Conservation (phyloP, 208 protist genomes). For the Trypanosoma lewisi region DNA sequence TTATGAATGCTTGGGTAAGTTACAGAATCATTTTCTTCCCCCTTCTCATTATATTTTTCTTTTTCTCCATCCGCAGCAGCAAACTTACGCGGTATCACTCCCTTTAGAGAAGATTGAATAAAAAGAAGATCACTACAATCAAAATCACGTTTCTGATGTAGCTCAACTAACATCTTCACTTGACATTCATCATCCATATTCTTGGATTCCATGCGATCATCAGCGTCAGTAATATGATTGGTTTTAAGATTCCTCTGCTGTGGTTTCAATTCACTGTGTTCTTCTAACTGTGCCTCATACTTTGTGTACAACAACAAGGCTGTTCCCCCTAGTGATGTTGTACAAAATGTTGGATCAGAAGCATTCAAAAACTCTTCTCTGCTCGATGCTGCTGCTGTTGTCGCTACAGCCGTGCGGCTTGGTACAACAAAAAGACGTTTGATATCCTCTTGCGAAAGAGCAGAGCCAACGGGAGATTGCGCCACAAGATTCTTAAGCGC, state of each 20-base stretch:
- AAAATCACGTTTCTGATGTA: conserved; percentile 29
- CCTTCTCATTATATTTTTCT: neutral
- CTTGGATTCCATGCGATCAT: neutral
- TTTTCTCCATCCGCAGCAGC: neutral
- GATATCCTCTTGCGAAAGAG: conserved; percentile 48
- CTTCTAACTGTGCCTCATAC: conserved; percentile 17
- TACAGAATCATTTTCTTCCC: neutral
- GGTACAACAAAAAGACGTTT: conserved; percentile 53
- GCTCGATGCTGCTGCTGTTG: neutral
- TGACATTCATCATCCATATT: neutral
- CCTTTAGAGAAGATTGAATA: conserved; percentile 11
- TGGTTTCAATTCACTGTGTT: neutral
- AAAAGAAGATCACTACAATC: conserved; percentile 21
- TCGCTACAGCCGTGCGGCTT: conserved; percentile 4
- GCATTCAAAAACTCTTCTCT: neutral
- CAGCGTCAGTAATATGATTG: neutral
- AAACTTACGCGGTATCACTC: conserved; percentile 1
- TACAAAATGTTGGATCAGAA: conserved; percentile 23
- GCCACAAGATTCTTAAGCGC: conserved; percentile 62
- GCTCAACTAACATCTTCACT: conserved; percentile 11
- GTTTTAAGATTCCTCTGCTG: neutral
- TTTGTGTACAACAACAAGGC: conserved; percentile 29
- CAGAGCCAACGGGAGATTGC: conserved; percentile 48
- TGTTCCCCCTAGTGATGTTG: conserved; percentile 15
- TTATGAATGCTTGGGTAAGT: too few relatives aligned